These are phyloP conservation scores for Paramecium octaurelia DNA, from an alignment of 73 alveolate species.

Conservation along the genomic window DNA sequence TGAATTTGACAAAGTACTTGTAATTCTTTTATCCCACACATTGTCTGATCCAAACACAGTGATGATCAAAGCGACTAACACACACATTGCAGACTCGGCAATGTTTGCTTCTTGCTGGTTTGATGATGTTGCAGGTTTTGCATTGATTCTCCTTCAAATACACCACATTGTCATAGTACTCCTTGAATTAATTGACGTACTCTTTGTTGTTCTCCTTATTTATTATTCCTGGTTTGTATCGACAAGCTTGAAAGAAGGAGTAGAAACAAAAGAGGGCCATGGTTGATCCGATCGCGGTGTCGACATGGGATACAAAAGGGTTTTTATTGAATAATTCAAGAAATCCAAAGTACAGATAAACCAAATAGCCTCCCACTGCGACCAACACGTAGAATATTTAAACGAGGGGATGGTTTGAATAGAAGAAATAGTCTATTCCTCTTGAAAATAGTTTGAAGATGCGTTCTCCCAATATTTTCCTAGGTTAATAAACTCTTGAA, in stretches of 20 bases:
- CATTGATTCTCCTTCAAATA: constrained; percentile 46
- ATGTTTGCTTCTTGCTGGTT: constrained; percentile 80
- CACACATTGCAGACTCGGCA: constrained; percentile 83
- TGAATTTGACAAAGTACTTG: constrained; percentile 51
- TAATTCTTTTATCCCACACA: constrained; percentile 61
- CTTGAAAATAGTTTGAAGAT: background rate
- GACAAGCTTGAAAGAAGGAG: constrained; percentile 53
- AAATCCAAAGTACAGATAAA: constrained; percentile 51
- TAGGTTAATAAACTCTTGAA: background rate
- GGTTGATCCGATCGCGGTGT: constrained; percentile 46
- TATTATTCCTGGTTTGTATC: constrained; percentile 52
- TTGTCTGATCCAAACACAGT: constrained; percentile 80
- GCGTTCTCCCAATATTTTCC: background rate
- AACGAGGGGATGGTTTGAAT: constrained; percentile 58
- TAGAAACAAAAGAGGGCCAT: constrained; percentile 55
- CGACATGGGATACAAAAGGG: background rate
- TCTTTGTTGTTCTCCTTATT: background rate
- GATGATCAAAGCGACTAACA: constrained; percentile 88
- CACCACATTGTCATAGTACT: constrained; percentile 50
- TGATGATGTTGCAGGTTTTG: constrained; percentile 36
- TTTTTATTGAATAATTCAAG: constrained; percentile 30
- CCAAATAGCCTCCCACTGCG: constrained; percentile 56
- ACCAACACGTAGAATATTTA: constrained; percentile 52
- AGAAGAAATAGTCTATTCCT: constrained; percentile 20
- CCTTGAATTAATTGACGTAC: constrained; percentile 24